Base-by-base conservation (phyloP, 345 rosid species). In the Eucalyptus dawsonii region DNA sequence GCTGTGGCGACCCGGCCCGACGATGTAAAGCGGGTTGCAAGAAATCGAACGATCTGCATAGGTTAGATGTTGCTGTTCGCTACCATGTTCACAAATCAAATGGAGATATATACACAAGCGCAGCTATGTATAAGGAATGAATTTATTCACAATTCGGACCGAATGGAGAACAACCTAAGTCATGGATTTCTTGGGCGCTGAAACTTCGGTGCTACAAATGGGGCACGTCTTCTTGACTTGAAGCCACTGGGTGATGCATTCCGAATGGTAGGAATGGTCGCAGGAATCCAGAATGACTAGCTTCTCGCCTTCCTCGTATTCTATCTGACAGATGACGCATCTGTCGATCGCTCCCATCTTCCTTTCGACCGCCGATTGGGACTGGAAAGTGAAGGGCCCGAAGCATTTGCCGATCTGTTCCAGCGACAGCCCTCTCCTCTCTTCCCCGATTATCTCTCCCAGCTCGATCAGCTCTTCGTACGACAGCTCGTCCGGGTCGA, bases 311-410 rank as follows among this genome's bases (percentile, higher is more conserved):
- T 94, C 96, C 89, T 91, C 95, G 72, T 92, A 97, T 89, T 97
- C 98, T 44, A 93, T 91, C 90, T 97, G 98, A 89, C 97, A 97
- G 51, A 97, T 91, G 25, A 95, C 98, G 88, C 99, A 97, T 8
- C 94, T 92, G 85, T 96, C 98, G 13, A 90, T 91, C 53, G 92
- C 94, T 42, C 88, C 89, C 58, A 88, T 89, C 22, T 80, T 45
- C 31, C 80, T 56, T 50, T 44, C 44, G 19, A 21, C 14, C 12
- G 11, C 27, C 10, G 83, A 76, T 21, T 22, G 45, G 0, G 83
- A 76, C 13, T 21, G 83, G 25, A 86, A 90, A 15, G 90, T 91
- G 2, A 86, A 86, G 37, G 90, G 87, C 10, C 45, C 49, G 89
- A 96, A 92, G 89, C 95, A 93, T 1, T 81, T 88, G 3, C 91